These are phyloP conservation scores for Ophiognomonia clavigignenti-juglandacearum DNA, from an alignment of 2,329 filamentous ascomycete genomes.

Conservation along the genomic window DNA sequence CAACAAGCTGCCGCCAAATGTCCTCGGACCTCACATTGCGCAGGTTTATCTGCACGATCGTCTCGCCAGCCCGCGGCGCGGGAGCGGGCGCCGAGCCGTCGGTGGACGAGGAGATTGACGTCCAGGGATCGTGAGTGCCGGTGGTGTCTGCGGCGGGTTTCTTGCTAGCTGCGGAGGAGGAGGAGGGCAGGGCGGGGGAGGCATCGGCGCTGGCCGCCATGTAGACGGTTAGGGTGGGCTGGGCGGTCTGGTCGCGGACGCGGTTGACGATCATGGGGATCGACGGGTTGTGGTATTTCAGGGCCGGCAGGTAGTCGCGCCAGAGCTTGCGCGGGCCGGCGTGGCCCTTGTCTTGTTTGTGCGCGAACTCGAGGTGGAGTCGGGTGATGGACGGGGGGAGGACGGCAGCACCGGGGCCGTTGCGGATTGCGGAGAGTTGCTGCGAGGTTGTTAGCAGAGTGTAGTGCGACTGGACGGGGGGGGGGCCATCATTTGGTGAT, in stretches of 20 bases:
- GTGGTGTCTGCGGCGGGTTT: slow-evolving; percentile 8
- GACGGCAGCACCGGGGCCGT: slow-evolving; percentile 78
- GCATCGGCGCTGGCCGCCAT: slow-evolving; percentile 30
- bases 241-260: slow-evolving; percentile 48
- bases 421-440: slow-evolving; percentile 69
- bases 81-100: slow-evolving; percentile 44
- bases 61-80: slow-evolving; percentile 43
- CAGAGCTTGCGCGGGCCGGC: slow-evolving; percentile 81
- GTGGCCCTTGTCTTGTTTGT: slow-evolving; percentile 59
- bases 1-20: slow-evolving; percentile 60
- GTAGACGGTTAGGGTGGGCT: slow-evolving; percentile 62
- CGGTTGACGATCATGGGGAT: slow-evolving; percentile 79
- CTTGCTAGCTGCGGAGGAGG: not conserved
- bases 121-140: slow-evolving; percentile 13
- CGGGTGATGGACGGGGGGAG: slow-evolving; percentile 71
- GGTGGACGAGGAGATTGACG: slow-evolving; percentile 30
- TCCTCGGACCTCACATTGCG: slow-evolving; percentile 53
- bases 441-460: slow-evolving; percentile 23
- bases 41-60: slow-evolving; percentile 56
- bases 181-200: slow-evolving; percentile 17
- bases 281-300: slow-evolving; percentile 92
- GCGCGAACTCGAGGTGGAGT: slow-evolving; percentile 70
- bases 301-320: slow-evolving; percentile 71
- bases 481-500: not conserved
- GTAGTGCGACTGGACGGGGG: not conserved